Conservation (phyloP, 2,329 filamentous ascomycete genomes). For the Penicillium olsonii region DNA sequence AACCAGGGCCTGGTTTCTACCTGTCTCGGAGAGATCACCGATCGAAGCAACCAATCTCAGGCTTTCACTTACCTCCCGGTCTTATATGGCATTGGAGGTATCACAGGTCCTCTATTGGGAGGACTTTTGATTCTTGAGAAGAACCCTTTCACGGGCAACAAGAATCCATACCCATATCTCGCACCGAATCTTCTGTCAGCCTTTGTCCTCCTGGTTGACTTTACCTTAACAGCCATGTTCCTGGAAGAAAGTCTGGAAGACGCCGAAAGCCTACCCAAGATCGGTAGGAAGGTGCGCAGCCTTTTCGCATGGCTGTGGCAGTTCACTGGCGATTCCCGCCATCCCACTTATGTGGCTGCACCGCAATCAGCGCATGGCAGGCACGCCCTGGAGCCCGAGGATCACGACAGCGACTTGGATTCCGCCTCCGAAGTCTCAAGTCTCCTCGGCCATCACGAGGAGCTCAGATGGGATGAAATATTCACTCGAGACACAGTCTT, state of each 20-base stretch:
- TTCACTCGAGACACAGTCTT: constrained; percentile 80
- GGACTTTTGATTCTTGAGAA: constrained; percentile 73
- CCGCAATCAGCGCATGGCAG: constrained; percentile 27
- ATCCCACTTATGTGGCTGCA: constrained; percentile 60
- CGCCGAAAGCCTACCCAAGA: constrained; percentile 60
- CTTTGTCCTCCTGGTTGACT: constrained; percentile 68
- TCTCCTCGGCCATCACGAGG: constrained; percentile 45
- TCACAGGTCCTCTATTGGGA: constrained; percentile 89
- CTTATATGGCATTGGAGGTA: constrained; percentile 92
- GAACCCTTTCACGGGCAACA: constrained; percentile 55
- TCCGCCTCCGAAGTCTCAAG: constrained; percentile 44
- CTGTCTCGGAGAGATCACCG: constrained; percentile 90
- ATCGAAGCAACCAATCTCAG: constrained; percentile 88
- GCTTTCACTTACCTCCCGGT: constrained; percentile 95
- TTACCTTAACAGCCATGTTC: constrained; percentile 74
- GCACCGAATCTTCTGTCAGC: constrained; percentile 80
- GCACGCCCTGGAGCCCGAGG: constrained; percentile 28
- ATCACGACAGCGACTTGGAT: constrained; percentile 47
- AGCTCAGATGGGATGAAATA: constrained; percentile 60
- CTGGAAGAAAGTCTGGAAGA: constrained; percentile 83
- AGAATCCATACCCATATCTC: constrained; percentile 75
- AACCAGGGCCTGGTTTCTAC: constrained; percentile 94
- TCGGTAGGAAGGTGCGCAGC: constrained; percentile 59
- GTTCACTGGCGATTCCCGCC: constrained; percentile 58
- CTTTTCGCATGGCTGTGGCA: constrained; percentile 71